Evolutionary conservation across 208 protist species (phyloP).

Genomic region (Leishmania turanica): DNA sequence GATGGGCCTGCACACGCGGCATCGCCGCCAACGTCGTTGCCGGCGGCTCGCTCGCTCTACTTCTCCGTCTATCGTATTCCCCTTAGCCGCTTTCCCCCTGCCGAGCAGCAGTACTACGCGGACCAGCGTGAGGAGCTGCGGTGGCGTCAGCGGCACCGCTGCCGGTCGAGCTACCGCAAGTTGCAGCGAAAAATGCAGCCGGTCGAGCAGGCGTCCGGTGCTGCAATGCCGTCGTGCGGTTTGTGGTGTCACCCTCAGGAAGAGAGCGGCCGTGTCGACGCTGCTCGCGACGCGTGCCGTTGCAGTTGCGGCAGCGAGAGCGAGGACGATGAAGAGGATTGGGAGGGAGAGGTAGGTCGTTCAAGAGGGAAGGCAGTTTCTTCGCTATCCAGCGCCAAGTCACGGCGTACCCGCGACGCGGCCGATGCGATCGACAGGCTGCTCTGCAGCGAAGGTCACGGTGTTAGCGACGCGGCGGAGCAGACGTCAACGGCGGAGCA

Average conservation of each 20-base stretch:
- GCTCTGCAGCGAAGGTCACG: not conserved
- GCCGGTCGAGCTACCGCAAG: constrained; percentile 9
- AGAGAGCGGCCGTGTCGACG: not conserved
- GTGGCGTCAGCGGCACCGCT: constrained; percentile 38
- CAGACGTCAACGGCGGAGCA: constrained; percentile 36
- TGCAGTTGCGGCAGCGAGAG: constrained; percentile 3
- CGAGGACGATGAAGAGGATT: not conserved
- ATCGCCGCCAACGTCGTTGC: not conserved
- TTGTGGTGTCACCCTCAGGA: not conserved
- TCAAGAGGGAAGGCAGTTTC: not conserved
- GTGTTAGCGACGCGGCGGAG: constrained; percentile 24
- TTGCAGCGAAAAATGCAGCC: not conserved
- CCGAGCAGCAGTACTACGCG: constrained; percentile 72
- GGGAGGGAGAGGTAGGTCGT: not conserved
- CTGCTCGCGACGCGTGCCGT: not conserved
- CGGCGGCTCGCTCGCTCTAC: constrained; percentile 29
- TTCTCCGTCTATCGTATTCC: constrained; percentile 77
- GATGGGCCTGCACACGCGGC: not conserved
- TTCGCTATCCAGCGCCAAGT: not conserved
- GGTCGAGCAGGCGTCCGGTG: not conserved
- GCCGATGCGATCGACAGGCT: not conserved
- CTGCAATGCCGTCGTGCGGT: not conserved
- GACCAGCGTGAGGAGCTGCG: constrained; percentile 55
- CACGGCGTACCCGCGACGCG: not conserved
- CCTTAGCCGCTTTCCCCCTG: constrained; percentile 44